Evolutionary conservation across 805 yeast genomes (phyloP).

Genomic region (Ogataea neopini): DNA sequence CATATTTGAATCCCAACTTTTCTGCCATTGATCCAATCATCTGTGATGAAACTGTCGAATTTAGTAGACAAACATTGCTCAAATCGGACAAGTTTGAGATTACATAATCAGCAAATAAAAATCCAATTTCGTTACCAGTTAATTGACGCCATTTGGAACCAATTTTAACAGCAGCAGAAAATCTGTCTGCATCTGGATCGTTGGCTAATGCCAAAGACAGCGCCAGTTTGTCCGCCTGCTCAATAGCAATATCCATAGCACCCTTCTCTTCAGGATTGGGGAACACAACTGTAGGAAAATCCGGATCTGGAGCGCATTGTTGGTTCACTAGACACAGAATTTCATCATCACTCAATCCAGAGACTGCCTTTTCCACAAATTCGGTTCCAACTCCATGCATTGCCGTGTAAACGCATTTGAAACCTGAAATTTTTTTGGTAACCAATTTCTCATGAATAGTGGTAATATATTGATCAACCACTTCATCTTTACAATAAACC

Average conservation of each 20-base stretch:
- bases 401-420: constrained; percentile 80
- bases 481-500: constrained; percentile 42
- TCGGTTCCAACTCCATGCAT: constrained; percentile 93
- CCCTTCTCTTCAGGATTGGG: constrained; percentile 98
- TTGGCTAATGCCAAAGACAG: constrained; percentile 72
- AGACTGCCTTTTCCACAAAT: constrained; percentile 47
- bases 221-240: constrained; percentile 51
- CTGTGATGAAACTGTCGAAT: constrained; percentile 92
- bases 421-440: constrained; percentile 29
- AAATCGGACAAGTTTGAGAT: constrained; percentile 37
- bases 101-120: constrained; percentile 70
- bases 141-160: constrained; percentile 67
- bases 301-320: constrained; percentile 80
- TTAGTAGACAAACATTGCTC: constrained; percentile 55
- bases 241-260: constrained; percentile 74
- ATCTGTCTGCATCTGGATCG: constrained; percentile 97
- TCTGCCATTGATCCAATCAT: constrained; percentile 70
- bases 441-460: constrained; percentile 38
- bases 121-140: constrained; percentile 91
- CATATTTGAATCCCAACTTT: constrained; percentile 56
- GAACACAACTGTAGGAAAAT: constrained; percentile 79
- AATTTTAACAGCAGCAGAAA: constrained; percentile 71
- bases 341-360: constrained; percentile 37
- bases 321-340: constrained; percentile 48
- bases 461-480: constrained; percentile 43